Evolutionary conservation across 306 rosid species (phyloP), one percentile per base, ranked within the genome.

Genomic region (Cucurbita pepo): DNA sequence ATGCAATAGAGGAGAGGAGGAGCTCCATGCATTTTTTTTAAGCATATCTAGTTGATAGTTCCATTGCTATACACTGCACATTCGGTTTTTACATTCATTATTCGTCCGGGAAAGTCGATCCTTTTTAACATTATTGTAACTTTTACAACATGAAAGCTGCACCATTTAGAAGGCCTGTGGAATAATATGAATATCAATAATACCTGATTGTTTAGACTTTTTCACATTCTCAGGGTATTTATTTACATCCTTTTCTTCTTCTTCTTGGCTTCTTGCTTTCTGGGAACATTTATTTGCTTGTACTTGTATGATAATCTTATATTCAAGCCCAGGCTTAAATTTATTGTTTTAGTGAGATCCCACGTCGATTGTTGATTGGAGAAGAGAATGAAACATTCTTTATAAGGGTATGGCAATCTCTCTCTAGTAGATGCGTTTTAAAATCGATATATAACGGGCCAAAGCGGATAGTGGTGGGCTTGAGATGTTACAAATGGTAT

Each of bases 81-180:
- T 69, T 50, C 51, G 43, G 58, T 50, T 50, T 50, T 48, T 25
- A 51, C 74, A 69, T 69, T 69, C 74, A 69, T 69, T 69, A 14
- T 50, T 69, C 2, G 21, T 14, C 22, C 44, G 10, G 44, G 56
- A 22, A 84, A 84, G 47, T 57, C 77, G 74, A 77, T 64, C 81
- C 5, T 79, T 25, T 25, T 25, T 83, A 82, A 84, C 81, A 66
- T 74, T 80, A 77, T 84, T 90, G 95, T 90, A 85, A 92, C 83
- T 81, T 84, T 67, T 30, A 30, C 34, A 67, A 67, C 73, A 30
- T 14, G 56, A 67, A 77, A 84, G 83, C 76, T 79, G 80, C 52
- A 83, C 78, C 87, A 78, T 77, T 40, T 79, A 86, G 83, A 75
- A 79, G 81, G 80, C 84, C 83, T 81, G 82, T 74, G 82, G 82